Percentiles rank a stretch among this genome's conserved stretches.
Evolutionary conservation across 129 eudicot species (phyloP).

Genomic region (Scalesia atractyloides): DNA sequence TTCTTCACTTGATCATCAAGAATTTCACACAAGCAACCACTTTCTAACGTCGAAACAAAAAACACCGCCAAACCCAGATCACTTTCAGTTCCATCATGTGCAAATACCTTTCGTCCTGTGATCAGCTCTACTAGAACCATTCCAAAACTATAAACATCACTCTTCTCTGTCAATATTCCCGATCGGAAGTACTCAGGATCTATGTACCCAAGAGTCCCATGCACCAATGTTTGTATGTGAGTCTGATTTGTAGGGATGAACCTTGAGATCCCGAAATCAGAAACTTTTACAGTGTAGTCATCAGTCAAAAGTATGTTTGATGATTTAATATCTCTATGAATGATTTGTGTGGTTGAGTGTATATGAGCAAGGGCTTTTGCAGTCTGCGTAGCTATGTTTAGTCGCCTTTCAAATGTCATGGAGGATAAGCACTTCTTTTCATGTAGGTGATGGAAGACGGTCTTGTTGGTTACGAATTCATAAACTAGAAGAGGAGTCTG

Average conservation of each 20-base stretch:
- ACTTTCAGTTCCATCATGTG: neutral
- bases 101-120: neutral
- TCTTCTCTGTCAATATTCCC: constrained; percentile 7
- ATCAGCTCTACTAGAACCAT: constrained; percentile 14
- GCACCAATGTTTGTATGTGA: constrained; percentile 10
- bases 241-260: neutral
- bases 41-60: neutral
- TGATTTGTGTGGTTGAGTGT: constrained; percentile 10
- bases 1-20: neutral
- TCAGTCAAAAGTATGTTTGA: neutral
- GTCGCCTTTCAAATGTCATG: neutral
- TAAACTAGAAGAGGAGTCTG: constrained; percentile 7
- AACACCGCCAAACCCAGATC: neutral
- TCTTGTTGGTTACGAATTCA: constrained; percentile 7
- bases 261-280: neutral
- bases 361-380: constrained; percentile 5
- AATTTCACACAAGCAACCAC: neutral
- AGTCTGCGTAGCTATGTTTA: neutral
- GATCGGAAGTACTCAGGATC: constrained; percentile 10
- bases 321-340: constrained; percentile 4
- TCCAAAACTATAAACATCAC: constrained; percentile 1
- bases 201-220: constrained; percentile 5
- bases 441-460: constrained; percentile 7
- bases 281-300: constrained; percentile 3
- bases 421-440: neutral